A percentile compares a stretch with the other conserved stretches of the same genome.
Evolutionary conservation across 768 basidiomycete genomes (phyloP).

Genomic region (Clitopilus hobsonii): DNA sequence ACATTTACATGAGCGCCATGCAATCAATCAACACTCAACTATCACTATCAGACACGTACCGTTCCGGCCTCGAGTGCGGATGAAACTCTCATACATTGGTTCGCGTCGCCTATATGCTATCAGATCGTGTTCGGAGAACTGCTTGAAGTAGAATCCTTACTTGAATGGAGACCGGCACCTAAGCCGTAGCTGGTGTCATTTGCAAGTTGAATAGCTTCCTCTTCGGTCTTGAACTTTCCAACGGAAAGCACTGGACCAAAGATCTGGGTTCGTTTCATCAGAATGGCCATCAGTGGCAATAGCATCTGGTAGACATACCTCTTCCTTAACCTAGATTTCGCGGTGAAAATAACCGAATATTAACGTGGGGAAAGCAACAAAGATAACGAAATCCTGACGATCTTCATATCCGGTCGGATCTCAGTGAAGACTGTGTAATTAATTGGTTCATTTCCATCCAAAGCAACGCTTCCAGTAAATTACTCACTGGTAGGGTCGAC

Average conservation of each 20-base stretch:
- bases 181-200: slow-evolving; percentile 91
- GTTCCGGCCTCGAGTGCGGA: slow-evolving; percentile 86
- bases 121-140: slow-evolving; percentile 10
- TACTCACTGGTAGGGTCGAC: slow-evolving; percentile 83
- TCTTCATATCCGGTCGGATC: slow-evolving; percentile 77
- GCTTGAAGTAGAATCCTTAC: slow-evolving; percentile 28
- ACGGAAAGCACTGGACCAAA: slow-evolving; percentile 92
- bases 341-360: no score
- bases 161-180: slow-evolving; percentile 87
- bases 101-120: slow-evolving; percentile 57
- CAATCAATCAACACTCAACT: slow-evolving; percentile 3
- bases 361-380: no score
- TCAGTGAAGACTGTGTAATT: slow-evolving; percentile 68
- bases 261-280: slow-evolving; percentile 44
- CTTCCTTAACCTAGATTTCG: slow-evolving; percentile 62
- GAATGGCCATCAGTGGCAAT: slow-evolving; percentile 2
- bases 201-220: slow-evolving; percentile 78
- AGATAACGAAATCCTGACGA: slow-evolving; percentile 44
- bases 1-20: background rate
- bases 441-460: background rate
- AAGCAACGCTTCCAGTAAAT: background rate
- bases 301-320: slow-evolving; percentile 39
- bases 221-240: slow-evolving; percentile 80
- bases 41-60: slow-evolving; percentile 31
- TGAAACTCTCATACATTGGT: slow-evolving; percentile 87